Base-by-base conservation (phyloP, 768 basidiomycete species). In the Boletus reticulatus region DNA sequence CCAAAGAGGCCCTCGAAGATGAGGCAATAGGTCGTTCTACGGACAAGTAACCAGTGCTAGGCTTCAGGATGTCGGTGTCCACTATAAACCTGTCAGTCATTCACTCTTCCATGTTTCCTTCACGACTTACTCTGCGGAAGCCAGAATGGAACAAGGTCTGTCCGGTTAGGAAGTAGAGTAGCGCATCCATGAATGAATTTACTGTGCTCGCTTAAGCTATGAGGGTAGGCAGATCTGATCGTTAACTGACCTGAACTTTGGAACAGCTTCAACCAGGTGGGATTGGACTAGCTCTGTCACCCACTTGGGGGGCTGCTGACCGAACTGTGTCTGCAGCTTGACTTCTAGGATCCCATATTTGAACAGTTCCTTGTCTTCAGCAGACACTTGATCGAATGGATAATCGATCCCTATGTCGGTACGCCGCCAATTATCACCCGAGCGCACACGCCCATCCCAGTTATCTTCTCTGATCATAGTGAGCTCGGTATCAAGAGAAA, bases 61-160 rank as follows among this genome's bases (percentile, higher is more conserved):
- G 94, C 70, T 98, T 98, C 46, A 94, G 81, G 65, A 98, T 98
- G 66, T 98, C 92, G 49, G 82, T 89, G 56, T 97, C 95, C 95
- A 98, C 90, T 92, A 42, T 14, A 34, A 49, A 47, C 31, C 56
- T 22, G 46, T 57, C 47, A 50, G 19, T 37, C 11, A 8, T 39
- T 19, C 17, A 4, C 8, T 36, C 31, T 29, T 16, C 0, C 10
- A 31, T 17, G 24, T 10, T n/a, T 17, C 14, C 34, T 45, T 19
- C 16, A 4, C 1, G 6, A 62, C 81, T 39, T 69, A 92, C 90
- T 97, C 69, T 98, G 95, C 6, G 95, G 95, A 7, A 95, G 82
- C 97, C 97, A 99, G 80, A 98, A 99, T 7, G 97, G 97, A 36
- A 99, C 90, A 22, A 99, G 81, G 66, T 98, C 91, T 43, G 98